Percentiles rank a stretch among this genome's conserved stretches.
Conservation (phyloP, 306 rosid species). For the Dicorynia guianensis region DNA sequence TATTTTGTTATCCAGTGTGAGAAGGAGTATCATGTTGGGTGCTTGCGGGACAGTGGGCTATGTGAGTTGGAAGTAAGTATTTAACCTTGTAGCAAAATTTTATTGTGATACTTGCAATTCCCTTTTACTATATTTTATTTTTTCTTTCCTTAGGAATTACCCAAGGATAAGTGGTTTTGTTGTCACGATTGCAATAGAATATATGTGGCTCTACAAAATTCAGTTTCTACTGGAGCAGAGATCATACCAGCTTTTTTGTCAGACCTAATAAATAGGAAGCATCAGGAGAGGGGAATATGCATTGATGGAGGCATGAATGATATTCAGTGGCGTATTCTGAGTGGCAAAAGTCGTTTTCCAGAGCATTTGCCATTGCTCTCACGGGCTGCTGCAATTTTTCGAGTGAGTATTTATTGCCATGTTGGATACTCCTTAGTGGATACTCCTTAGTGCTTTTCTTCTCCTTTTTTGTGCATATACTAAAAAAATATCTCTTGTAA, state of each 20-base stretch:
- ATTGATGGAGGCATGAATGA: constrained; percentile 58
- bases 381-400: constrained; percentile 90
- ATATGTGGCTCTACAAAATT: constrained; percentile 70
- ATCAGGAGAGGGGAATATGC: constrained; percentile 70
- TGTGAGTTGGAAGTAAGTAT: constrained; percentile 84
- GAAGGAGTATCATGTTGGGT: constrained; percentile 97
- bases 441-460: neutral
- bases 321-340: constrained; percentile 90
- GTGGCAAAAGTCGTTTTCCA: constrained; percentile 91
- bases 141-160: constrained; percentile 73
- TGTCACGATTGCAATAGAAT: constrained; percentile 84
- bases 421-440: too few relatives aligned
- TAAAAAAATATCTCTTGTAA: constrained; percentile 6
- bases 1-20: constrained; percentile 76
- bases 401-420: constrained; percentile 62
- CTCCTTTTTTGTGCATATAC: neutral
- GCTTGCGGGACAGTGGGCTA: constrained; percentile 80
- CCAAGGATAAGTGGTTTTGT: constrained; percentile 99
- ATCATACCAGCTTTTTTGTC: constrained; percentile 65
- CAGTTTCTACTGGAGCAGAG: constrained; percentile 75
- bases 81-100: constrained; percentile 25
- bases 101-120: constrained; percentile 31
- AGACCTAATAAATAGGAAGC: constrained; percentile 67
- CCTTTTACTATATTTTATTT: constrained; percentile 37
- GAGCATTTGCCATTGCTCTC: constrained; percentile 95